Evolutionary conservation across 805 yeast genomes (phyloP), one percentile per base, ranked within the genome.

Genomic region (Saccharomycopsis babjevae): DNA sequence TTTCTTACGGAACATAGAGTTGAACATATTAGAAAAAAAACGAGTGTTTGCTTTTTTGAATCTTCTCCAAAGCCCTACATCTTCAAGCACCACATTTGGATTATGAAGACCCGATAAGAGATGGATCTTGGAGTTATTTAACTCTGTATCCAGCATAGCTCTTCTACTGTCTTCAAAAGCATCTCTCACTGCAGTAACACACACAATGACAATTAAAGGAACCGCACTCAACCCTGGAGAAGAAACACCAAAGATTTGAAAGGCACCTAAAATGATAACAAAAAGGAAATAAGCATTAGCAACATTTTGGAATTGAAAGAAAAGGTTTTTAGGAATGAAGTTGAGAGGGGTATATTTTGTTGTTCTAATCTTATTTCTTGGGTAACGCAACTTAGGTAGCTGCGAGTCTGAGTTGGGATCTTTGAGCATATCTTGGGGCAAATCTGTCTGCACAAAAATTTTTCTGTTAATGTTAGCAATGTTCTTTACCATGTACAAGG

Each of bases 201-300:
- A 76, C 20, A 88, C 91, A 75, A 88, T 87, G 60, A 88, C 92
- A 70, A 87, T 85, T 69, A 88, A 80, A 2, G 96, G 96, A 39
- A 87, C 92, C 1, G 91, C 88, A 22, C 88, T 86, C 68, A 88
- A 74, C 1, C 83, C 93, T 0, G 94, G 91, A 62, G 77, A 77
- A 38, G 81, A 77, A 22, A 86, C 91, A 56, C 96, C 96, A 69
- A 88, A 88, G 55, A 88, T 82, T 64, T 83, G 77, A 71, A 85
- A 84, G 36, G 79, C 81, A 54, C 86, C 86, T 64, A 83, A 70
- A 38, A 83, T 81, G 61, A 80, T 79, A 67, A 82, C 73, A 20
- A 81, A 66, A 66, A 83, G 73, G 74, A 83, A 83, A 68, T 83
- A 83, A n/a, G 74, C 66, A 69, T 83, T 83, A 59, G 88, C 88